These are phyloP conservation scores for Saccharomycopsis capsularis DNA, from an alignment of 805 yeast genomes.

Conservation along the genomic window DNA sequence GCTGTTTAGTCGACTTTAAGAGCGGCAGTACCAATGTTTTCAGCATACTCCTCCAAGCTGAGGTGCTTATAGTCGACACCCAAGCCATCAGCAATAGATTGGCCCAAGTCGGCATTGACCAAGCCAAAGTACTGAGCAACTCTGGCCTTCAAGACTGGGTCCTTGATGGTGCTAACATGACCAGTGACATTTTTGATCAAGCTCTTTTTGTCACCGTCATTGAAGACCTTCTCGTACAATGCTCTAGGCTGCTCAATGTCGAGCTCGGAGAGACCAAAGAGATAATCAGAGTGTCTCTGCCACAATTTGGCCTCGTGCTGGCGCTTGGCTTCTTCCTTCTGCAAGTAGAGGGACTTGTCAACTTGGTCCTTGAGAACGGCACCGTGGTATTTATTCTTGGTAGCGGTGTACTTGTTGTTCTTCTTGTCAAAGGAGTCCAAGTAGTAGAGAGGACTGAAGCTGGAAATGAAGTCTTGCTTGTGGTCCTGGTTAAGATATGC, in stretches of 20 bases:
- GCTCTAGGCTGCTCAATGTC: conserved; percentile 44
- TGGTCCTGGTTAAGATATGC: conserved; percentile 35
- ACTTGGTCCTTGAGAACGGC: conserved; percentile 28
- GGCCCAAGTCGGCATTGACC: conserved; percentile 36
- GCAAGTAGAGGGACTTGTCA: conserved; percentile 27
- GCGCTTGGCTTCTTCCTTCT: conserved; percentile 25
- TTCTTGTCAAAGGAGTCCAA: conserved; percentile 16
- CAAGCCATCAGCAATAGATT: conserved; percentile 35
- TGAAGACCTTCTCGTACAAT: conserved; percentile 35
- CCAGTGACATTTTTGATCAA: conserved; percentile 35
- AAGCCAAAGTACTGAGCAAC: conserved; percentile 39
- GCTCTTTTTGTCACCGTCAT: conserved; percentile 29
- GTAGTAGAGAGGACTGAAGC: background rate
- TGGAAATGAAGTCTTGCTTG: conserved; percentile 47
- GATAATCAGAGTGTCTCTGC: conserved; percentile 32
- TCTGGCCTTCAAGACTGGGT: conserved; percentile 30
- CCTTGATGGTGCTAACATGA: conserved; percentile 32
- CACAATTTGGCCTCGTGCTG: conserved; percentile 30
- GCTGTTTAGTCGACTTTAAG: conserved; percentile 3
- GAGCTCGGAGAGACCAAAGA: conserved; percentile 36
- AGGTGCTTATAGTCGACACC: conserved; percentile 32
- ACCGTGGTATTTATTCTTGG: background rate
- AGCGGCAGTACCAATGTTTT: conserved; percentile 25
- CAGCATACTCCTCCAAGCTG: conserved; percentile 31
- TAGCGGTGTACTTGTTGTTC: conserved; percentile 28